A percentile compares a stretch with the other conserved stretches of the same genome.
Conservation (phyloP, 108 stramenopile species). For the Skeletonema marinoi region DNA sequence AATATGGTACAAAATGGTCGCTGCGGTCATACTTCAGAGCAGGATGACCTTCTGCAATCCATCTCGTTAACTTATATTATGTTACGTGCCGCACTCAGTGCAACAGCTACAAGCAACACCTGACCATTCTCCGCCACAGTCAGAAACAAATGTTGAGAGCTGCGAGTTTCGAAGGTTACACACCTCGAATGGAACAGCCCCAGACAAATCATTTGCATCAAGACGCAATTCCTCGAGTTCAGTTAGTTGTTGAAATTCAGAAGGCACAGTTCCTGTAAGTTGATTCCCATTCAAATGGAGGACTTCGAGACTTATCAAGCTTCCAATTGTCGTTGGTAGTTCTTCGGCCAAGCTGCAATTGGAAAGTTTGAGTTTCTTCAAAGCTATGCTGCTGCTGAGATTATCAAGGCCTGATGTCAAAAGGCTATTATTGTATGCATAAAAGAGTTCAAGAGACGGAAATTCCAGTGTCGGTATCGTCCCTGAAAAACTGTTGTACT, state of each 20-base stretch:
- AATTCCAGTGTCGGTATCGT: constrained; percentile 18
- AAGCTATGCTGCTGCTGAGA: background rate
- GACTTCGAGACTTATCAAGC: constrained; percentile 12
- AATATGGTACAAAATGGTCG: too few relatives aligned
- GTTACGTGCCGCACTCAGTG: constrained; percentile 4
- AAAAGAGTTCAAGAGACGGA: constrained; percentile 16
- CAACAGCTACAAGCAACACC: constrained; percentile 17
- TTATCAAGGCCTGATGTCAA: constrained; percentile 9
- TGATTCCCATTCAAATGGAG: constrained; percentile 27
- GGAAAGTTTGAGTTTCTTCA: constrained; percentile 39
- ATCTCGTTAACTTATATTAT: too few relatives aligned
- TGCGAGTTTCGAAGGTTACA: constrained; percentile 14
- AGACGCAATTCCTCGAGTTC: constrained; percentile 53
- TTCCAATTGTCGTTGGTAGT: background rate
- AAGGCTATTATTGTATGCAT: constrained; percentile 23
- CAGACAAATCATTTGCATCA: constrained; percentile 59
- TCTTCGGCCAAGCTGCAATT: constrained; percentile 22
- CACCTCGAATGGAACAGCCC: constrained; percentile 43
- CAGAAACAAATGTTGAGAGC: constrained; percentile 7
- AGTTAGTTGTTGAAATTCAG: constrained; percentile 14
- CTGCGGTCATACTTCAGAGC: too few relatives aligned
- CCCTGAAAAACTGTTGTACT: constrained; percentile 27
- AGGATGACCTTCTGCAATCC: too few relatives aligned
- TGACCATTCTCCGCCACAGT: constrained; percentile 14
- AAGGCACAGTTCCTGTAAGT: constrained; percentile 22